Base-by-base conservation (phyloP, 2,329 filamentous ascomycete species). In the Malbranchea cinnamomea region DNA sequence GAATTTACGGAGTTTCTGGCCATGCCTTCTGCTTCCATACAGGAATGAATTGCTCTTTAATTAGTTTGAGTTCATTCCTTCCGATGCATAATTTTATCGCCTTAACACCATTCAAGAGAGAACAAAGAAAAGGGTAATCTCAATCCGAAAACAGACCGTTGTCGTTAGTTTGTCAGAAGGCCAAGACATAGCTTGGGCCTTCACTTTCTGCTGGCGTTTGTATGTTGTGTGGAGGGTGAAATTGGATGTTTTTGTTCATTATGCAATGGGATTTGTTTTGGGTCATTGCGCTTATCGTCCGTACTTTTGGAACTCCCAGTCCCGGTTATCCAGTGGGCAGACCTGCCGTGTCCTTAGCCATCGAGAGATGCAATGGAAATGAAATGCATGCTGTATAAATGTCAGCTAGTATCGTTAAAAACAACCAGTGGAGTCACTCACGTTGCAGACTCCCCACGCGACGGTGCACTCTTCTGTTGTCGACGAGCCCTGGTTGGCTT, bases 301-400 rank as follows among this genome's bases (percentile, higher is more conserved):
- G 54, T 98, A 98, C 59, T 95, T 98, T 60, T 98, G 89, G 66
- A 95, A 98, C 54, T 98, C 89, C 89, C 89, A 98, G 58, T 98
- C 89, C 47, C 87, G 69, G 62, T 98, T 98, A 62, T 98, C 89
- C 25, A 98, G 66, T 10, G 89, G 89, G 53, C 89, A 98, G 28
- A 98, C 89, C 54, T 95, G 89, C 52, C 89, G 77, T n/a, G 89
- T 93, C 68, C 98, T 98, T 36, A 98, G 67, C 89, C 89, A 98
- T 59, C 89, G 74, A 8, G 89, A 95, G 52, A 98, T 98, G 65
- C 89, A 98, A 63, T 98, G 89, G 63, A 98, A 98, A 60, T 98
- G 89, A 68, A 98, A 98, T 17, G 89, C 89, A 52, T 98, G 89
- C 89, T 98, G 48, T 22, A 23, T 30, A 14, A 10, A 19, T 14